Percentiles rank a stretch among this genome's conserved stretches.
phyloP scores from a whole-genome alignment of 805 yeast genomes.

The Ogataea thermomethanolica region DNA sequence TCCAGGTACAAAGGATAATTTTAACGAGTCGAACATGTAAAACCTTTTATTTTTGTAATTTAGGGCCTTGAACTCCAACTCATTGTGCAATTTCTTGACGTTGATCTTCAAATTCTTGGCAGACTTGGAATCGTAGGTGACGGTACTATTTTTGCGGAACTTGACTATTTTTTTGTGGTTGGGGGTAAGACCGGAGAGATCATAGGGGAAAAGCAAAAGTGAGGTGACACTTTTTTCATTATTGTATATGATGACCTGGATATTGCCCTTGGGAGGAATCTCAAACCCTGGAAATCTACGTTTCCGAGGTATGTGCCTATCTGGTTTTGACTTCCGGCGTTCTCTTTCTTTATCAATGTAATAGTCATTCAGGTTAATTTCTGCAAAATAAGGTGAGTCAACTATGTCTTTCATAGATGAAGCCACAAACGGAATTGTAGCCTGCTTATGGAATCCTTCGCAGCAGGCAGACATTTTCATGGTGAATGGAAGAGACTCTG shows the following conservation, averaged over 20 bases:
- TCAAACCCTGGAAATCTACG: constrained; percentile 31
- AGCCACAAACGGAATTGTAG: constrained; percentile 26
- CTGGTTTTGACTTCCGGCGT: background rate
- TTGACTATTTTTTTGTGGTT: constrained; percentile 29
- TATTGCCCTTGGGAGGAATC: constrained; percentile 26
- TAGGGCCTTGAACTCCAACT: constrained; percentile 28
- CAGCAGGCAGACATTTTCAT: constrained; percentile 27
- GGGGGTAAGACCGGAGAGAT: constrained; percentile 21
- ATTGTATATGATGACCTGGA: constrained; percentile 32
- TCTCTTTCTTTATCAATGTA: constrained; percentile 22
- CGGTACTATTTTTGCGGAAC: constrained; percentile 20
- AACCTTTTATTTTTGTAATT: constrained; percentile 24
- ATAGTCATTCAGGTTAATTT: constrained; percentile 27
- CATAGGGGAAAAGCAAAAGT: constrained; percentile 27
- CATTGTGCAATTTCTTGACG: constrained; percentile 22
- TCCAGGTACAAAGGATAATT: constrained; percentile 28
- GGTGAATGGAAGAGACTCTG: constrained; percentile 25
- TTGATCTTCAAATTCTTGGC: constrained; percentile 7
- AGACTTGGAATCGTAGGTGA: constrained; percentile 20
- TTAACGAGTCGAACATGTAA: constrained; percentile 31
- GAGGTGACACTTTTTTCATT: constrained; percentile 27
- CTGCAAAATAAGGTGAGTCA: constrained; percentile 33
- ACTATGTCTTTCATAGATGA: constrained; percentile 16
- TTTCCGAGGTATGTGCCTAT: constrained; percentile 1
- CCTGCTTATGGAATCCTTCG: constrained; percentile 7